Base-by-base conservation (phyloP, 2,329 filamentous ascomycete genomes). In the Microdochium nivale region DNA sequence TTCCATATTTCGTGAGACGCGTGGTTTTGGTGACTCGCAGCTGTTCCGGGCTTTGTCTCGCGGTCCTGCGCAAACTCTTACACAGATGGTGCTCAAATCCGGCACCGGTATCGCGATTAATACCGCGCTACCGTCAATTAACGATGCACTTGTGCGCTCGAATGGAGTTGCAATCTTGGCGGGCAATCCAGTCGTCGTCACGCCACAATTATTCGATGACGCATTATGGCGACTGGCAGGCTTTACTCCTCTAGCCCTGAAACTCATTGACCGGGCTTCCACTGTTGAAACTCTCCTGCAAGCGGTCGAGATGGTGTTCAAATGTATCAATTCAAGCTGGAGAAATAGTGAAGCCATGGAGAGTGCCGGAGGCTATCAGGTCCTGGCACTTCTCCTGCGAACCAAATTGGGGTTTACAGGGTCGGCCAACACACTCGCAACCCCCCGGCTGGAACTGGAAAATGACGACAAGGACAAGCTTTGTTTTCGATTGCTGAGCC, bases 341-440 rank as follows among this genome's bases (percentile, higher is more conserved):
- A 82, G 94, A 56, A 97, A 97, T 58, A 97, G 94, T 59, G 95
- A 99, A 66, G 91, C 94, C 25, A 96, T 99, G 87, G 94, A 99
- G 67, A 85, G 88, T 60, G 90, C 95, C 54, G 94, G 95, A 59
- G 95, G 92, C 0, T 99, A 96, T 64, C 87, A 88, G 25, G 88
- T 97, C 33, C 72, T 99, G 49, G 87, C 87, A 40, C 83, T 90
- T 67, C 77, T 97, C 19, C 70, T 99, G 24, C 84, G 90, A 51
- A 87, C 88, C 51, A 96, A 96, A 65, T 75, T 96, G 30, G 87
- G 86, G 4, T 76, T 77, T 49, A 62, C 64, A 50, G 55, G 67
- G 52, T 65, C 69, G 49, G 73, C 10, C 23, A 47, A n/a, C 46
- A 27, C 10, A 9, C 24, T 47, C 46, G 24, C 46, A 8, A 30